Conservation (phyloP, 139 green algal genomes). For the Chlorella vulgaris region DNA sequence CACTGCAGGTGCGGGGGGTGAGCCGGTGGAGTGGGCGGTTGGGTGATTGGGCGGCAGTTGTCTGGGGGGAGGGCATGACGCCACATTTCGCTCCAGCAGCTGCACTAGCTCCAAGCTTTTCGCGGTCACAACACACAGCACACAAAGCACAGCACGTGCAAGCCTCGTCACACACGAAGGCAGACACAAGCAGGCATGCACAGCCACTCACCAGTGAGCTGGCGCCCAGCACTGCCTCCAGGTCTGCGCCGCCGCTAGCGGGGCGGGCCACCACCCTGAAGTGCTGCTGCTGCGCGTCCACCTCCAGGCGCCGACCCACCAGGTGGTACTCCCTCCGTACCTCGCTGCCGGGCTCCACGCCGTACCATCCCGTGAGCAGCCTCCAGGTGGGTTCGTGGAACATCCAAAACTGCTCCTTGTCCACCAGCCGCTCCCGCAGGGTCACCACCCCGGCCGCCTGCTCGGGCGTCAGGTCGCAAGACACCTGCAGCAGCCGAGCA, state of each 20-base stretch:
- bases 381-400: constrained; percentile 54
- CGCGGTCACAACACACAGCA: too few relatives aligned
- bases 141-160: too few relatives aligned
- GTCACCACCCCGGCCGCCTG: background rate
- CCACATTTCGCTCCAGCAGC: too few relatives aligned
- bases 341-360: background rate
- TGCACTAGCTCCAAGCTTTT: too few relatives aligned
- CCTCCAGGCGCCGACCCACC: constrained; percentile 17
- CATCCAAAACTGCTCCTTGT: constrained; percentile 51
- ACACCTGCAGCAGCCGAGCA: background rate
- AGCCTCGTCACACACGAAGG: too few relatives aligned
- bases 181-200: background rate
- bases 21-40: background rate
- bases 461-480: constrained; percentile 3
- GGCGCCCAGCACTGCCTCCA: background rate
- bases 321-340: constrained; percentile 42
- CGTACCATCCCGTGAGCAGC: constrained; percentile 51
- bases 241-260: background rate
- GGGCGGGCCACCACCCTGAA: constrained; percentile 8
- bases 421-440: constrained; percentile 19
- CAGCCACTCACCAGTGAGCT: background rate
- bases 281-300: constrained; percentile 27
- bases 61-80: background rate
- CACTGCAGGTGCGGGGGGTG: constrained; percentile 27
- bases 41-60: background rate